Evolutionary conservation across 108 stramenopile species (phyloP).

Genomic region (Nitzschia putrida): DNA sequence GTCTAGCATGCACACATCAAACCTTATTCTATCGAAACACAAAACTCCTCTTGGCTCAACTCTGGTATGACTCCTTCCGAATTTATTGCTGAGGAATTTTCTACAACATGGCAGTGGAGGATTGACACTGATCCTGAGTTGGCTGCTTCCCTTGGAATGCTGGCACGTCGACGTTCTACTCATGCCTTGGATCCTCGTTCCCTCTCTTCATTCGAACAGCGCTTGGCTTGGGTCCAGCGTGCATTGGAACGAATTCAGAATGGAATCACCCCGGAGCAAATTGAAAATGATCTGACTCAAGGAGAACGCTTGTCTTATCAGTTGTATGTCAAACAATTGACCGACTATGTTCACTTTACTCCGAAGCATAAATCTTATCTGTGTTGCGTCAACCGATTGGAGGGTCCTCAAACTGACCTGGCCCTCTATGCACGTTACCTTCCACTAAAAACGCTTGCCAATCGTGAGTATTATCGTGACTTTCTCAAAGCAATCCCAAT

Average conservation of each 20-base stretch:
- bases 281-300: constrained; percentile 12
- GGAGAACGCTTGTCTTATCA: constrained; percentile 36
- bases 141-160: constrained; percentile 54
- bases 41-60: no score
- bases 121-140: constrained; percentile 56
- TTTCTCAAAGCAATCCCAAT: constrained; percentile 42
- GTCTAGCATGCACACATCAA: no score
- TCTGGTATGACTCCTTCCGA: constrained; percentile 27
- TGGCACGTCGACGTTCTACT: constrained; percentile 40
- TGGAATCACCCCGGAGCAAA: constrained; percentile 18
- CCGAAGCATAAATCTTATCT: constrained; percentile 44
- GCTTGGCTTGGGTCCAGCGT: constrained; percentile 41
- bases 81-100: constrained; percentile 33
- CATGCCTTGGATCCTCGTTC: constrained; percentile 62
- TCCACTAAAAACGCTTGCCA: constrained; percentile 35
- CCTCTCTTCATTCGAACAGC: constrained; percentile 34
- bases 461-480: constrained; percentile 39
- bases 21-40: no score
- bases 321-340: constrained; percentile 49
- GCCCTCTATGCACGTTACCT: constrained; percentile 52
- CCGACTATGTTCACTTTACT: constrained; percentile 45
- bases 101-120: constrained; percentile 45
- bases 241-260: constrained; percentile 38
- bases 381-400: constrained; percentile 56
- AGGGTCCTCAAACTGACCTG: constrained; percentile 61